Conservation (phyloP, 2,329 filamentous ascomycete species). For the Sordariomycetes sp. region DNA sequence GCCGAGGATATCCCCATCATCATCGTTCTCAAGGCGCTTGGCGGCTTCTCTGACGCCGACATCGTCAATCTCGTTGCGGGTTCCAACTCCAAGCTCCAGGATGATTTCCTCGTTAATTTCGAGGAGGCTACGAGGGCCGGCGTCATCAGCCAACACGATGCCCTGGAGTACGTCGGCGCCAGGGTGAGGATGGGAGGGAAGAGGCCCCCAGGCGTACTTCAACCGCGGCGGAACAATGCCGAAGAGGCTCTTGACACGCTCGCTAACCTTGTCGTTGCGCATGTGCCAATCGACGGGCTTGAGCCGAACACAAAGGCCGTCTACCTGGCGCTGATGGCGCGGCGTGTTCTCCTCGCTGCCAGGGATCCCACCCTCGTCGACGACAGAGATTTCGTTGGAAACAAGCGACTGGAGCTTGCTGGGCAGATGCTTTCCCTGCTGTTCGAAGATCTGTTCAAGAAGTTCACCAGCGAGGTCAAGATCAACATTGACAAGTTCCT, state of each 20-base stretch:
- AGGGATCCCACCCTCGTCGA: conserved; percentile 85
- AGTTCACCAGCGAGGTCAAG: conserved; percentile 81
- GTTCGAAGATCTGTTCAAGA: conserved; percentile 97
- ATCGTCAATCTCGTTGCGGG: conserved; percentile 88
- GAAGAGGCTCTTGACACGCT: conserved; percentile 90
- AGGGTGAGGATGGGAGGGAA: conserved; percentile 80
- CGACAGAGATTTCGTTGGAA: conserved; percentile 94
- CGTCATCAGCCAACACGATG: conserved; percentile 89
- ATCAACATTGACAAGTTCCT: conserved; percentile 90
- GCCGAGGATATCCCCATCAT: conserved; percentile 92
- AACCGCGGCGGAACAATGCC: conserved; percentile 64
- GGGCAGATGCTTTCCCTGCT: conserved; percentile 87
- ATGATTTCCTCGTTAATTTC: conserved; percentile 91
- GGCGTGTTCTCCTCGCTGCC: conserved; percentile 89
- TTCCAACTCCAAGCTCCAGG: conserved; percentile 78
- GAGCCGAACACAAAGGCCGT: conserved; percentile 97
- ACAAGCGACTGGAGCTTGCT: conserved; percentile 90
- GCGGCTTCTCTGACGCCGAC: conserved; percentile 87
- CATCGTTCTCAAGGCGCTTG: conserved; percentile 85
- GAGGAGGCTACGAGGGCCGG: conserved; percentile 79
- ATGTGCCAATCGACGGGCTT: conserved; percentile 81
- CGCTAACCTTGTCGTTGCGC: conserved; percentile 85
- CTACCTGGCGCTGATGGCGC: conserved; percentile 94
- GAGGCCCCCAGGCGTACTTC: conserved; percentile 37
- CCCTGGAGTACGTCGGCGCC: conserved; percentile 80